Percentiles rank a stretch among this genome's conserved stretches.
These are phyloP conservation scores for Silene coronaria DNA, from an alignment of 179 eudicot genomes.

Conservation along the genomic window DNA sequence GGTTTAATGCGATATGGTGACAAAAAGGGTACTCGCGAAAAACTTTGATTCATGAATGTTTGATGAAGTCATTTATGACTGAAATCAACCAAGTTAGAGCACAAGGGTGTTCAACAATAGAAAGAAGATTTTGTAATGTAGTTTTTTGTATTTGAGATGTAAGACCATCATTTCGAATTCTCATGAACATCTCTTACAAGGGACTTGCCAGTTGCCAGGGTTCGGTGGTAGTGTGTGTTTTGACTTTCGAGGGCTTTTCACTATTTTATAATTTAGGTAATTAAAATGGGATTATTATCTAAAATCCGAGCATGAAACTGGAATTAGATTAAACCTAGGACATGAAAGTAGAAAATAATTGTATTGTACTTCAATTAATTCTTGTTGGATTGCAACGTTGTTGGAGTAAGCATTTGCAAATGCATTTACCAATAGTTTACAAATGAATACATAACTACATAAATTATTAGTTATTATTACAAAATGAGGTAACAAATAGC, in stretches of 20 bases:
- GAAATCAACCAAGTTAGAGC: background rate
- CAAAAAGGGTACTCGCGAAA: background rate
- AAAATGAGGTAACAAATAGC: conserved; percentile 18
- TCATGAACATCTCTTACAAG: background rate
- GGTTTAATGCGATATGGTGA: background rate
- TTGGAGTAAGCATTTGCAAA: background rate
- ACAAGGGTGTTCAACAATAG: background rate
- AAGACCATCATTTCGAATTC: background rate
- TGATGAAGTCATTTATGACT: background rate
- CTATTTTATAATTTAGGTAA: too few species aligned
- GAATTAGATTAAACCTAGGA: too few species aligned
- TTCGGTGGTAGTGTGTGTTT: too few species aligned
- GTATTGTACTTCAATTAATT: too few species aligned
- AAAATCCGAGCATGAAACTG: too few species aligned
- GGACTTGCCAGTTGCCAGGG: too few species aligned
- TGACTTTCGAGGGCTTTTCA: too few species aligned
- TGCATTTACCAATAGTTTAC: conserved; percentile 14
- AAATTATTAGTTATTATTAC: conserved; percentile 8
- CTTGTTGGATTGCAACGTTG: too few species aligned
- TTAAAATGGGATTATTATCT: too few species aligned
- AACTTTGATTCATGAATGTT: background rate
- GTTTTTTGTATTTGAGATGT: background rate
- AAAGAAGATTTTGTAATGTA: background rate
- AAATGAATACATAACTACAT: conserved; percentile 16
- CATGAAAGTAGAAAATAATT: too few species aligned